Base-by-base conservation (phyloP, 2,329 filamentous ascomycete species). In the Ceratocystis albifundus region DNA sequence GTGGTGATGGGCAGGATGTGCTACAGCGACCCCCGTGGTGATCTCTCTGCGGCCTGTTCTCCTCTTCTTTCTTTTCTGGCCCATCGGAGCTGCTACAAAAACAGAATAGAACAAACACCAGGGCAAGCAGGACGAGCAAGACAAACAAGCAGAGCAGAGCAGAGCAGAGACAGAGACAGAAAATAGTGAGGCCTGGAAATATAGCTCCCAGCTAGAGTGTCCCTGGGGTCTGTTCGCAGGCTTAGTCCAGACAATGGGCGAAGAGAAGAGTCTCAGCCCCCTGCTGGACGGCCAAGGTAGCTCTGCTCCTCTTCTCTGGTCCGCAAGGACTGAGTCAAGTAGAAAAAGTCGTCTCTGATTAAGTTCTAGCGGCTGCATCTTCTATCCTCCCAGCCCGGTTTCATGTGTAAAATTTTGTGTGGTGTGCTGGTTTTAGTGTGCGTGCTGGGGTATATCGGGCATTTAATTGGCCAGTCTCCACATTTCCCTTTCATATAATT, bases 201-300 rank as follows among this genome's bases (percentile, higher is more conserved):
- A 1, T 53, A 28, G 20, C 28, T 30, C 48, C 20, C n/a, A 50
- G 22, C 48, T 50, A 50, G 20, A 30, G 10, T n/a, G 48, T 25
- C 30, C 25, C 17, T 15, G 22, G 20, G 41, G 64, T 65, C 55
- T 65, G 48, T 59, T 65, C 64, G 61, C 50, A 36, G 65, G 55
- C 61, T 67, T 67, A 62, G 61, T 46, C 61, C 61, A 64, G 61
- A 64, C 61, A 67, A 22, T 64, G 25, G 50, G 46, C 28, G 65
- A 63, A 55, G 25, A 62, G 55, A 63, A 32, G 45, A 55, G 65
- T 66, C 61, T 66, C 65, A 66, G 45, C 25, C 61, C 57, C 65
- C 65, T 50, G 44, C 53, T 17, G 12, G 20, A 10, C 7, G 10
- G 50, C 50, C 25, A 5, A 15, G 50, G 8, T 15, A 8, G 20